Percentiles rank a stretch among this genome's conserved stretches.
These are phyloP conservation scores for Dioscorea dumetorum DNA, from an alignment of 106 monocot species.

Conservation along the genomic window DNA sequence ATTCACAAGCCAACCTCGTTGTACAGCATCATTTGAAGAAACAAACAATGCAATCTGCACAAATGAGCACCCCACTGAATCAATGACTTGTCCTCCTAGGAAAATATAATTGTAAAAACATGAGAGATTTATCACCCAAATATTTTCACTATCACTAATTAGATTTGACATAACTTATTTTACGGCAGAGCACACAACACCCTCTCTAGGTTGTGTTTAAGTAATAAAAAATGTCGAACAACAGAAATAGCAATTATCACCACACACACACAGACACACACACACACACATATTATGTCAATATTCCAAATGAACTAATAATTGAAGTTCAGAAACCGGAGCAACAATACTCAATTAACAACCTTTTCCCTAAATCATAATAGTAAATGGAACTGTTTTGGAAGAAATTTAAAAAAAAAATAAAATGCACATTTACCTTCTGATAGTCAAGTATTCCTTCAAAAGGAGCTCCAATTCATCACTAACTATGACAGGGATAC, in stretches of 20 bases:
- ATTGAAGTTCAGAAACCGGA: not conserved
- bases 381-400: not conserved
- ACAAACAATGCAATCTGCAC: slow-evolving; percentile 84
- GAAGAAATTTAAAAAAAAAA: not conserved
- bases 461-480: slow-evolving; percentile 96
- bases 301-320: not conserved
- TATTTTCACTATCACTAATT: not conserved
- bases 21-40: slow-evolving; percentile 76
- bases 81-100: not conserved
- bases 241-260: not conserved
- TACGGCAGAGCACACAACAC: not conserved
- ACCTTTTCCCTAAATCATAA: too few species aligned
- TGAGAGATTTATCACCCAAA: not conserved
- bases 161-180: not conserved
- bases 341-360: not conserved
- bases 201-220: not conserved
- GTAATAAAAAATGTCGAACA: too few species aligned
- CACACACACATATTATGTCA: not conserved
- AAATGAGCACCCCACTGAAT: not conserved
- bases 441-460: slow-evolving; percentile 85
- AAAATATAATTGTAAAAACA: not conserved
- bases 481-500: slow-evolving; percentile 91
- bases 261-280: not conserved
- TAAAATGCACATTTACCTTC: slow-evolving; percentile 33
- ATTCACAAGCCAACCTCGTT: slow-evolving; percentile 74